phyloP scores from a whole-genome alignment of 768 basidiomycete genomes.

The Amanita phalloides region DNA sequence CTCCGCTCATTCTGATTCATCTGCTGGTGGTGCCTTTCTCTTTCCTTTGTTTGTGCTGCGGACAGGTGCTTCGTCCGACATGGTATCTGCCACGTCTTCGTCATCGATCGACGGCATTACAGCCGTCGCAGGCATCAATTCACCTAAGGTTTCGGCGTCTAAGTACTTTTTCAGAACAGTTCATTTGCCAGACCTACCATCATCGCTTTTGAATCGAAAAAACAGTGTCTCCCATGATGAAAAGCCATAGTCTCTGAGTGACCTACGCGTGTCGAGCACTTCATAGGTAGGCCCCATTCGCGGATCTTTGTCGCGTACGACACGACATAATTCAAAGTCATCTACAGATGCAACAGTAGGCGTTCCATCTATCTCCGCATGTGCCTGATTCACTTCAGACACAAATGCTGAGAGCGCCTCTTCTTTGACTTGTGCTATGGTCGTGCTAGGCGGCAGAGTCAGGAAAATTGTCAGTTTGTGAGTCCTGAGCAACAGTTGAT shows the following conservation, averaged over 20 bases:
- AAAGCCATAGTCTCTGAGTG: slow-evolving; percentile 38
- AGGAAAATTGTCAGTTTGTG: slow-evolving; percentile 61
- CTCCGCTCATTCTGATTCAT: slow-evolving; percentile 12
- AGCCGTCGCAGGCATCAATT: slow-evolving; percentile 48
- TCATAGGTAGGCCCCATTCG: slow-evolving; percentile 26
- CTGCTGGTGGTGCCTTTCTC: slow-evolving; percentile 37
- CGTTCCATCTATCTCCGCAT: slow-evolving; percentile 19
- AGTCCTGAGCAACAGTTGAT: slow-evolving; percentile 62
- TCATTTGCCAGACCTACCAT: slow-evolving; percentile 32
- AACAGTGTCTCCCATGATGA: slow-evolving; percentile 60
- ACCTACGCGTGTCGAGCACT: slow-evolving; percentile 30
- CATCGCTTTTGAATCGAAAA: slow-evolving; percentile 51
- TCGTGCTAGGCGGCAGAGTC: slow-evolving; percentile 40
- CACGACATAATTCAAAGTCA: slow-evolving; percentile 60
- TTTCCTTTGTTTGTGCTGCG: slow-evolving; percentile 46
- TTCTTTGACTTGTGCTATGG: slow-evolving; percentile 47
- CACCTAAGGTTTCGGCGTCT: slow-evolving; percentile 26
- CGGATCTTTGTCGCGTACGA: slow-evolving; percentile 40
- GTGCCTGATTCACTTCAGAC: slow-evolving; percentile 29
- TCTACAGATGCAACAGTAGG: slow-evolving; percentile 23
- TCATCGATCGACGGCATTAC: slow-evolving; percentile 47
- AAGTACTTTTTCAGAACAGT: no score
- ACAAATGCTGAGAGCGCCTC: slow-evolving; percentile 54
- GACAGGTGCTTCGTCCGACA: slow-evolving; percentile 12
- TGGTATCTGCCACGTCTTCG: slow-evolving; percentile 35